These are phyloP conservation scores for Pyrrhoderma lamaoense DNA, from an alignment of 1,284 basidiomycete species.

Conservation along the genomic window DNA sequence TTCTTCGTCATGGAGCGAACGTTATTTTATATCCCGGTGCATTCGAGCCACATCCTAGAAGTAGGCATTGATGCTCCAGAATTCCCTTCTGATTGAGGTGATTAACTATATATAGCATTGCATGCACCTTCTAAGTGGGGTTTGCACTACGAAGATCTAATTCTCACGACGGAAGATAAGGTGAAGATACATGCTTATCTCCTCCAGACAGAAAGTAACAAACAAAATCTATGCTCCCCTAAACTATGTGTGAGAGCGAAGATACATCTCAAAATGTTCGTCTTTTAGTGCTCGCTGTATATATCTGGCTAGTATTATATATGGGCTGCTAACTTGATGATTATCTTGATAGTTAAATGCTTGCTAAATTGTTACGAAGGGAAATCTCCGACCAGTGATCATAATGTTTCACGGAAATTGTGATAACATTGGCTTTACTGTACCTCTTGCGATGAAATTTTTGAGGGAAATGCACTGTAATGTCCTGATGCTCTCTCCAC, in stretches of 20 bases:
- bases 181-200: constrained; percentile 41
- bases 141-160: constrained; percentile 40
- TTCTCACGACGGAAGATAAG: constrained; percentile 36
- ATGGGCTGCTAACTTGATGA: neutral
- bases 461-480: constrained; percentile 36
- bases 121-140: constrained; percentile 14
- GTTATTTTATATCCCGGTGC: constrained; percentile 18
- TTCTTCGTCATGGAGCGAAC: constrained; percentile 16
- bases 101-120: constrained; percentile 2
- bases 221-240: neutral
- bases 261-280: too few species aligned
- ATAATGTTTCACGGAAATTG: constrained; percentile 45
- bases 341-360: neutral
- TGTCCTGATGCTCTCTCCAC: constrained; percentile 41
- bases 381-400: constrained; percentile 33
- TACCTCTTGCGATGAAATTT: constrained; percentile 49
- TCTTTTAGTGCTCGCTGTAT: neutral
- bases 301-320: too few species aligned
- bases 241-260: neutral
- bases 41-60: constrained; percentile 14
- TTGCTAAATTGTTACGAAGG: neutral
- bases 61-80: constrained; percentile 5
- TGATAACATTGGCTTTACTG: constrained; percentile 37
- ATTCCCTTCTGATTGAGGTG: neutral
- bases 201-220: constrained; percentile 24